Base-by-base conservation (phyloP, 2,329 filamentous ascomycete species). In the Aspergillus aculeatinus region DNA sequence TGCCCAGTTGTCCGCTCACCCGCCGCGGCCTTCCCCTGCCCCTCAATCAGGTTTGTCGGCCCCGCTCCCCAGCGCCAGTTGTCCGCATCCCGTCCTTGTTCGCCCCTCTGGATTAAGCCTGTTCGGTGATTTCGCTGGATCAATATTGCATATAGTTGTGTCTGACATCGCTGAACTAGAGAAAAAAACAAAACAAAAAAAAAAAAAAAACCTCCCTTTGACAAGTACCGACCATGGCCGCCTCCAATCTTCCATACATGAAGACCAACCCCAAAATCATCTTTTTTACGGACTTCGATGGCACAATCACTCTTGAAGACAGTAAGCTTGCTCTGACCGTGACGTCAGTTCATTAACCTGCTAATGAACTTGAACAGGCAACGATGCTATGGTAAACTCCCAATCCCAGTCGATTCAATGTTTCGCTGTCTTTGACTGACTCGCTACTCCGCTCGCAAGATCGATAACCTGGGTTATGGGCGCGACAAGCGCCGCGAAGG, bases 221-320 rank as follows among this genome's bases (percentile, higher is more conserved):
- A 44, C 6, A 44, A 44, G 3, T 44, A 44, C 12, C 39, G 59
- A 70, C 53, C 50, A 77, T 77, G 74, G 68, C 67, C 12, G 70
- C 72, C 29, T 67, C 61, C 11, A 60, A 62, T 14, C 73, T 79
- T 42, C 76, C 76, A 23, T 78, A 78, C 27, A 72, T 82, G 67
- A 72, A 76, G 61, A 77, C 74, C 60, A 87, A 89, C 74, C 93
- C 93, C 55, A 90, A 92, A 79, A 90, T 91, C 81, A 93, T 99
- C 82, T 97, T 99, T 85, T 98, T 98, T 82, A 96, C 93, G 68
- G 95, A 99, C 80, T 98, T 98, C 74, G 95, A 99, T 78, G 95
- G 95, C 71, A 98, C 93, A 57, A 94, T 97, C 74, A 97, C 94
- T 52, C 83, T 87, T 59, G 81, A 86, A 71, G 87, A 89, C 76